Base-by-base conservation (phyloP, 208 protist genomes). In the Trypanosoma cruzi region DNA sequence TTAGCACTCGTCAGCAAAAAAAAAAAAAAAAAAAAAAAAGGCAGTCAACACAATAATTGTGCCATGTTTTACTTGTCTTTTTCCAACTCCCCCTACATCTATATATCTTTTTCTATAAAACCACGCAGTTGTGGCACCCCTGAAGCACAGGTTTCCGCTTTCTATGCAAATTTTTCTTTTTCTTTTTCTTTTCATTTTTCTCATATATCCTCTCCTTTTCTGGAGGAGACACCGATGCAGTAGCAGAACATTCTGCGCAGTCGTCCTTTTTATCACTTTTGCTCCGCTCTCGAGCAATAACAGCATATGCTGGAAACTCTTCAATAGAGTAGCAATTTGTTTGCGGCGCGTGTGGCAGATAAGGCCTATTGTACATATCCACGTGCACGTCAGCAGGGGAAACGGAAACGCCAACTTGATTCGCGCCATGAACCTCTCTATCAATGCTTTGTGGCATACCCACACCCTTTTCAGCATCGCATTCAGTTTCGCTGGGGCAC, bases 101-200 rank as follows among this genome's bases (percentile, higher is more conserved):
- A 4, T 68, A 7, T 24, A 44, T 14, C 24, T 8, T 29, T 60
- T 60, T 75, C 69, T 75, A 75, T 68, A 75, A 2, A 31, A 75
- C 44, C n/a, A 44, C 26, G 32, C 69, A 75, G 4, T 16, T 5
- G 29, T 75, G 69, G 44, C 69, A 75, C 2, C 62, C 69, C 20
- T 75, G 24, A 10, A 57, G 4, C 26, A 64, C 48, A 29, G 57
- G 55, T 50, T n/a, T 14, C 20, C 66, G 66, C 22, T 26, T 58
- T 64, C 63, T 68, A 59, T 68, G 50, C 18, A 16, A 22, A 46
- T 64, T 57, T 58, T 58, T 57, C 49, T 58, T 64, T 29, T 22
- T 31, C 18, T 63, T 42, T 24, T 46, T 31, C 31, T 58, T 52
- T 2, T 48, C 56, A 16, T 54, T 62, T 31, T 0, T n/a, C 24